Conservation (phyloP, 306 rosid genomes). For the Myrica gale region DNA sequence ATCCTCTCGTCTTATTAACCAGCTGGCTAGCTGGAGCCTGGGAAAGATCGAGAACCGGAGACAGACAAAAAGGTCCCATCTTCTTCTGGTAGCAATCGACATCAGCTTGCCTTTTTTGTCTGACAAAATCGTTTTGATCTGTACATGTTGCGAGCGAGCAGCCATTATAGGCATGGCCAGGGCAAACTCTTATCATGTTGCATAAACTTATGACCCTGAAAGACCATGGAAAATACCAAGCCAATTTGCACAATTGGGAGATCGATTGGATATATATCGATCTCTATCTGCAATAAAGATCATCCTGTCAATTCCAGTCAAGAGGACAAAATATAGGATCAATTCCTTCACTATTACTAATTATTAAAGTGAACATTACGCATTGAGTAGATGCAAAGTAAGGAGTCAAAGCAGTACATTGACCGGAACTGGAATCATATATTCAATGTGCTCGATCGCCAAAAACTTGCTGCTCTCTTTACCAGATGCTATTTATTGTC, state of each 20-base stretch:
- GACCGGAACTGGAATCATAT: slow-evolving; percentile 12
- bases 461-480: neutral
- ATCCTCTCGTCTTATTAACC: slow-evolving; percentile 19
- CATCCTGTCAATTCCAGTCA: neutral
- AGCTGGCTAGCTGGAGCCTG: too few relatives aligned
- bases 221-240: neutral
- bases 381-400: slow-evolving; percentile 33
- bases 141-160: neutral
- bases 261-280: neutral
- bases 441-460: too few relatives aligned
- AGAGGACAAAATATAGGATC: neutral
- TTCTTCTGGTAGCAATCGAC: slow-evolving; percentile 1
- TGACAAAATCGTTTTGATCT: neutral
- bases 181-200: neutral
- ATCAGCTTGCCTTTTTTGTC: neutral
- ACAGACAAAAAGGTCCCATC: neutral
- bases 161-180: neutral
- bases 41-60: too few relatives aligned
- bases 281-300: neutral
- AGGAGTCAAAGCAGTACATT: slow-evolving; percentile 23
- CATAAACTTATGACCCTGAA: neutral
- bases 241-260: neutral
- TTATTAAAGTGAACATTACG: neutral
- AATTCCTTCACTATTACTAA: neutral
- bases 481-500: too few relatives aligned